Conservation (phyloP, 108 stramenopile species). For the Conticribra weissflogii region DNA sequence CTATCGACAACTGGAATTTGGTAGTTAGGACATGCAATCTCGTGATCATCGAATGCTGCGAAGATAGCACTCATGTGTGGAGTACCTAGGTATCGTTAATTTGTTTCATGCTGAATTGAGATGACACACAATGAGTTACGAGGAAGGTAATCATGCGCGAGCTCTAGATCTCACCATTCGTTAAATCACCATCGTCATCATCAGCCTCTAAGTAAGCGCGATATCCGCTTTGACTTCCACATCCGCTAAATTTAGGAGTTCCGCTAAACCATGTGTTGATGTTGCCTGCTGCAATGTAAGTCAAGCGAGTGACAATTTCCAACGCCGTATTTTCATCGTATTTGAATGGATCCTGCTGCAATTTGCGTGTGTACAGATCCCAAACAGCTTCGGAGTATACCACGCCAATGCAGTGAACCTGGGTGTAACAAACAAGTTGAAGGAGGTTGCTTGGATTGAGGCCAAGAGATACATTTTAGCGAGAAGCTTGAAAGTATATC, state of each 20-base stretch:
- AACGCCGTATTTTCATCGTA: constrained; percentile 33
- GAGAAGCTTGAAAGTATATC: background rate
- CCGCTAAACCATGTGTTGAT: constrained; percentile 23
- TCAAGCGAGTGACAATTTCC: constrained; percentile 25
- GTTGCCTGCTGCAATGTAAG: constrained; percentile 32
- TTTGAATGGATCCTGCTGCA: constrained; percentile 9
- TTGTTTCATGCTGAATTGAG: too few relatives aligned
- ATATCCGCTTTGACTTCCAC: constrained; percentile 26
- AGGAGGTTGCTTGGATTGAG: background rate
- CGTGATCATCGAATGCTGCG: constrained; percentile 20
- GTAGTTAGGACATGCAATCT: constrained; percentile 27
- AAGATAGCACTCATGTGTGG: constrained; percentile 34
- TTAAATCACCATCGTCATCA: constrained; percentile 31
- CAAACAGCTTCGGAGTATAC: constrained; percentile 36
- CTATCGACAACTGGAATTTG: constrained; percentile 5
- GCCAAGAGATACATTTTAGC: background rate
- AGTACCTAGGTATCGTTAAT: too few relatives aligned
- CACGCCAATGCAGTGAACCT: constrained; percentile 22
- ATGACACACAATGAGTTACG: too few relatives aligned
- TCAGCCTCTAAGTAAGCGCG: constrained; percentile 24
- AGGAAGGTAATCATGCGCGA: too few relatives aligned
- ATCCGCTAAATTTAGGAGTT: constrained; percentile 16
- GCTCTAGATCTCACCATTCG: too few relatives aligned
- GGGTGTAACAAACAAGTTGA: background rate
- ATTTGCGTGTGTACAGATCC: constrained; percentile 20